These are phyloP conservation scores for Peronospora farinosa DNA, from an alignment of 352 stramenopile species.

Conservation along the genomic window DNA sequence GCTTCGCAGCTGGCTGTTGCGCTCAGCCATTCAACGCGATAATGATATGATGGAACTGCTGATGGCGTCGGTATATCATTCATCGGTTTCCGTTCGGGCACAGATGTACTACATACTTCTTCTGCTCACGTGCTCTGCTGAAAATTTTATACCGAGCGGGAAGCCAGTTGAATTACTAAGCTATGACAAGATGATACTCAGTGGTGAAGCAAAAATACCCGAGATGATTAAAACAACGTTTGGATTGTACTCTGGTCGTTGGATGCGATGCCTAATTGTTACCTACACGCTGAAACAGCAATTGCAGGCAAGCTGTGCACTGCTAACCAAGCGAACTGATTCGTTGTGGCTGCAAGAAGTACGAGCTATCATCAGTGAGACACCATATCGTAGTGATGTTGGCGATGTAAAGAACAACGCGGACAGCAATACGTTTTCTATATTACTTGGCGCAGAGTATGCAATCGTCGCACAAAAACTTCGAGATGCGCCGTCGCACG, in stretches of 20 bases:
- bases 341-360: constrained; percentile 24
- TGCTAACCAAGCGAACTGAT: constrained; percentile 14
- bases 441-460: constrained; percentile 19
- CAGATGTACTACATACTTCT: constrained; percentile 61
- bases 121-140: constrained; percentile 43
- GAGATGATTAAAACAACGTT: constrained; percentile 35
- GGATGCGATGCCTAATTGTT: constrained; percentile 29
- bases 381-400: not conserved
- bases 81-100: constrained; percentile 32
- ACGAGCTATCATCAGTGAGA: constrained; percentile 6
- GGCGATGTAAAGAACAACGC: constrained; percentile 1
- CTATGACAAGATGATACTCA: not conserved
- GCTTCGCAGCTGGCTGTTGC: constrained; percentile 32
- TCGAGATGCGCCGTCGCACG: constrained; percentile 42
- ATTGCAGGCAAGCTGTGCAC: constrained; percentile 7
- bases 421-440: not conserved
- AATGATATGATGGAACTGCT: constrained; percentile 18
- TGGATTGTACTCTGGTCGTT: constrained; percentile 34
- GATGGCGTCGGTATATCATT: constrained; percentile 39
- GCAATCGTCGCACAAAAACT: constrained; percentile 27
- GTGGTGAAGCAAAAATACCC: constrained; percentile 19
- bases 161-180: not conserved
- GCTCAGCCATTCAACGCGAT: constrained; percentile 28
- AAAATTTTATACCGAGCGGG: constrained; percentile 31
- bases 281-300: constrained; percentile 22